phyloP scores from a whole-genome alignment of 805 yeast species.

The Candida pseudofarinosa region DNA sequence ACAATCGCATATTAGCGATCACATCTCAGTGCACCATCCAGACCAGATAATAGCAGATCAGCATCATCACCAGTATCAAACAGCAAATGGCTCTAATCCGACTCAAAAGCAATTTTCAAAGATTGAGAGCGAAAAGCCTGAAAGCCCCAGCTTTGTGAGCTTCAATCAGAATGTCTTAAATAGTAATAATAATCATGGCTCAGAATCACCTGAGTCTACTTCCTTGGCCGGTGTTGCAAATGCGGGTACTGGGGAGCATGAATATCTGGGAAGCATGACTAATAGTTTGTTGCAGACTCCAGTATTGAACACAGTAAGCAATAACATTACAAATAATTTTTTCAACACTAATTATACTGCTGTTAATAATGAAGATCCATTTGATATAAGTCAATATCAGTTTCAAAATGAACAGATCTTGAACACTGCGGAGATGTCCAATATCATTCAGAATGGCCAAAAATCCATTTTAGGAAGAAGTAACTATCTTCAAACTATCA shows the following conservation, averaged over 20 bases:
- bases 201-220: background rate
- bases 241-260: background rate
- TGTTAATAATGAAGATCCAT: conserved; percentile 22
- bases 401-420: conserved; percentile 16
- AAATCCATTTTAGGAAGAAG: conserved; percentile 10
- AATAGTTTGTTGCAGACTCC: conserved; percentile 23
- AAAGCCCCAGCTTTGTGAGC: background rate
- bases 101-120: background rate
- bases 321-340: conserved; percentile 33
- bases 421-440: background rate
- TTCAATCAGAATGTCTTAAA: background rate
- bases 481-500: conserved; percentile 6
- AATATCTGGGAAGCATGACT: background rate
- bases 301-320: conserved; percentile 22
- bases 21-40: background rate
- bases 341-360: conserved; percentile 26
- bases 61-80: background rate
- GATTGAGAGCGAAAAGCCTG: background rate
- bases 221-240: background rate
- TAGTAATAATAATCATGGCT: background rate
- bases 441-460: conserved; percentile 6
- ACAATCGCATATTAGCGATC: background rate
- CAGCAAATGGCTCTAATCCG: background rate
- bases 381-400: conserved; percentile 31
- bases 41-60: background rate